Conservation (phyloP, 2,329 filamentous ascomycete species). For the Talaromyces sp. region DNA sequence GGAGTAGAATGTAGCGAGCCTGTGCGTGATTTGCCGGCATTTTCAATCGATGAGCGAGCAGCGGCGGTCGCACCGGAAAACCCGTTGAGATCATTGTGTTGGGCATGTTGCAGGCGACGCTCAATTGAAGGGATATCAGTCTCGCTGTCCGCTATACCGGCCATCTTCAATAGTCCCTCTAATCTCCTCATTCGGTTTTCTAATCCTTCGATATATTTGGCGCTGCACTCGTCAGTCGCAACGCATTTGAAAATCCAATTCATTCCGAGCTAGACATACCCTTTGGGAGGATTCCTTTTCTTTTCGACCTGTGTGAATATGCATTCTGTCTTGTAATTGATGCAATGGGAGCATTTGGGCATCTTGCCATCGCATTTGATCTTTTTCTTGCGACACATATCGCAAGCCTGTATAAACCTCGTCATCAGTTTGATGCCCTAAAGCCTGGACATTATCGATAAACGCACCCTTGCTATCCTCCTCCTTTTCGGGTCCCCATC, state of each 20-base stretch:
- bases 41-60: constrained; percentile 14
- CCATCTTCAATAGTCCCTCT: constrained; percentile 85
- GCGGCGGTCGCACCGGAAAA: constrained; percentile 23
- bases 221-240: constrained; percentile 50
- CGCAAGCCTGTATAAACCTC: constrained; percentile 64
- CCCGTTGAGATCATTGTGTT: constrained; percentile 28
- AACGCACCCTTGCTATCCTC: constrained; percentile 81
- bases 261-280: constrained; percentile 54
- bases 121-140: constrained; percentile 87
- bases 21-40: constrained; percentile 31
- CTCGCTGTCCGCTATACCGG: constrained; percentile 70
- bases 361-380: constrained; percentile 98
- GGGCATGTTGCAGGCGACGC: constrained; percentile 60
- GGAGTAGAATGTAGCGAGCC: constrained; percentile 46
- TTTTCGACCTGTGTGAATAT: constrained; percentile 98
- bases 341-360: constrained; percentile 90
- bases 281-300: constrained; percentile 95
- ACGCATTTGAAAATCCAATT: no score
- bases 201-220: constrained; percentile 95
- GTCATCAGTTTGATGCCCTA: background rate
- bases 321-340: constrained; percentile 97
- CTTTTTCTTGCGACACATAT: constrained; percentile 90
- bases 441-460: background rate
- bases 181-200: constrained; percentile 94
- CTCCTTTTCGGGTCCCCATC: constrained; percentile 78